Base-by-base conservation (phyloP, 2,329 filamentous ascomycete species). In the Colletotrichum lentis region DNA sequence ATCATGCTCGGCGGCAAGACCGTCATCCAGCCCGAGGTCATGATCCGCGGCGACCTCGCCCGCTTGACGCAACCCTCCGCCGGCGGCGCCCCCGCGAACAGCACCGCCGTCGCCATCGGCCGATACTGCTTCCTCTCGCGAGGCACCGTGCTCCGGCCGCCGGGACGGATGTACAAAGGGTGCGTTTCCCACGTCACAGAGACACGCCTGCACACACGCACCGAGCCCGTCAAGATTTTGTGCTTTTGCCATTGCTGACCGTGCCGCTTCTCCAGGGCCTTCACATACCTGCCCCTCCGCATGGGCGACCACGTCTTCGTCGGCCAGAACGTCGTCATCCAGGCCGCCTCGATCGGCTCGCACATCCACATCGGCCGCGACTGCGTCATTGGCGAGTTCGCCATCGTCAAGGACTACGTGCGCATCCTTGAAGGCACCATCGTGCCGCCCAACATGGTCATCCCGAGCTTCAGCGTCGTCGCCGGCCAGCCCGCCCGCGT, bases 1-100 rank as follows among this genome's bases (percentile, higher is more conserved):
- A 98, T 99, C 80, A 97, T 97, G 80, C 91, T 99, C 2, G 96
- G 94, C 73, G 96, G 96, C 71, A 97, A 93, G 80, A 97, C 94
- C 0, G 93, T 98, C 70, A 97, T 99, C 76, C 94, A 97, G 84
- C 91, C 94, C 70, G 94, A 97, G 76, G 95, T 94, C 74, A 94
- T 96, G 80, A 93, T 99, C 76, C 91, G 96, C 55, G 96, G 95
- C 52, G 96, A 99, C 76, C 87, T 99, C 20, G 86, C 91, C 50
- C 87, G 84, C 61, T 88, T 85, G 8, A 83, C 80, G 10, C 81
- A 83, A 3, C 76, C 83, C 1, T 78, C 81, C 1, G 80, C 81
- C 7, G 78, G 77, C 41, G 73, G 76, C 22, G 78, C 82, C 1
- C 79, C 84, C 0, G 83, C 75, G 60, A 88, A 77, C 77, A 88